Percentiles rank a stretch among this genome's conserved stretches.
Evolutionary conservation across 2,329 filamentous ascomycete genomes (phyloP).

Genomic region (Tolypocladium album): DNA sequence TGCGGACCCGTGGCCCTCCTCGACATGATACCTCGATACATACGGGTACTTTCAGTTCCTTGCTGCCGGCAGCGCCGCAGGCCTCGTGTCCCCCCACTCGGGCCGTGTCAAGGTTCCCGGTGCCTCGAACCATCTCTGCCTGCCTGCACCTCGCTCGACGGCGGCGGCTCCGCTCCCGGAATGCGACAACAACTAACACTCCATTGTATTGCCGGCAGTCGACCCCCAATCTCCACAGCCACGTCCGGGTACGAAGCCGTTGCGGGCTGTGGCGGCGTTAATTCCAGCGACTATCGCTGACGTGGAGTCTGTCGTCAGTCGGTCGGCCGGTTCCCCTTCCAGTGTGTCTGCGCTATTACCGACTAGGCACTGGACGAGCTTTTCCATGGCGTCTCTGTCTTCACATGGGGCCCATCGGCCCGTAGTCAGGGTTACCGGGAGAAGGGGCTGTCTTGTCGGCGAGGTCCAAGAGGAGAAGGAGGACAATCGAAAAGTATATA

Average conservation of each 20-base stretch:
- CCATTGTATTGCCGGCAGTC: neutral
- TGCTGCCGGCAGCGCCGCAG: neutral
- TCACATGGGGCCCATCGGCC: slow-evolving; percentile 1
- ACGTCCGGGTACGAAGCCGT: neutral
- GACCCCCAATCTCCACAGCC: neutral
- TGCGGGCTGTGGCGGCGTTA: neutral
- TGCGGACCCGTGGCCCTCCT: neutral
- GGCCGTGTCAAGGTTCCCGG: neutral
- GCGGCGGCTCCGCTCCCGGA: slow-evolving; percentile 3
- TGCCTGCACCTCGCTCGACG: neutral
- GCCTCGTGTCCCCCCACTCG: neutral
- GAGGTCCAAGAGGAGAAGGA: slow-evolving; percentile 1
- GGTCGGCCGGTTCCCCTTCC: neutral
- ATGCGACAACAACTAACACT: slow-evolving; percentile 4
- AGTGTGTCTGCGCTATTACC: neutral
- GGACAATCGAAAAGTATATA: slow-evolving; percentile 7
- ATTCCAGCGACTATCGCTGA: slow-evolving; percentile 1
- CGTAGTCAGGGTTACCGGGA: slow-evolving; percentile 4
- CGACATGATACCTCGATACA: neutral
- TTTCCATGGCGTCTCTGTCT: neutral
- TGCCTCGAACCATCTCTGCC: neutral
- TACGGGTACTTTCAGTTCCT: neutral
- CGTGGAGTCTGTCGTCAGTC: neutral
- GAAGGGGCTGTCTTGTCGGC: neutral
- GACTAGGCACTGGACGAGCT: neutral